Evolutionary conservation across 208 protist species (phyloP), one percentile per base, ranked within the genome.

Genomic region (Leishmania guyanensis): DNA sequence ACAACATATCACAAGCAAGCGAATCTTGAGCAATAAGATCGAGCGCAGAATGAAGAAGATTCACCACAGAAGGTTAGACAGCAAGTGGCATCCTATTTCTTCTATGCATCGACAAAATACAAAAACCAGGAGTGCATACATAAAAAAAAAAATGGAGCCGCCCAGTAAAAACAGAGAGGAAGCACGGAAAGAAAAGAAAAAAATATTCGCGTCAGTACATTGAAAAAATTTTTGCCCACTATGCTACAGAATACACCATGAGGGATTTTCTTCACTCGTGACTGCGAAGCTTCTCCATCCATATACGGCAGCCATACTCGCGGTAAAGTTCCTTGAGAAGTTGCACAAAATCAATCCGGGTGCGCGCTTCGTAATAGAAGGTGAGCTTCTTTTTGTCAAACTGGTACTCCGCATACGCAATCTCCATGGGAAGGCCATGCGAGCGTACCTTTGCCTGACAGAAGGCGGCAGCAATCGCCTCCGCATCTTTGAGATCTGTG

Each of bases 361-460:
- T 79, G 51, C 87, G 86, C 1, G 95, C 88, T 20, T 89, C 89
- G 86, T 98, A 98, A 87, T 97, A 96, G 77, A 98, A 98, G 14
- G 94, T 98, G 1, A 98, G 90, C 86, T 98, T 98, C 77, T 98
- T 97, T 75, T 97, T 97, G 84, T 98, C 95, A 80, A 96, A 98
- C 81, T 98, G 95, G 76, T 97, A 98, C 77, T 97, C 94, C 1
- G 93, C 92, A n/a, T 96, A 91, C 22, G 86, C 89, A 74, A 98
- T 91, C 17, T 90, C 83, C 91, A 98, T 97, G 46, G 93, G 89
- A 33, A 96, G 82, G 14, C 87, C 83, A 58, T 95, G 91, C 36
- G 83, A 77, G 16, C 84, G 68, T 10, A 95, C 93, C 33, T 90
- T 92, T 29, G 77, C 80, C 58, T 94, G 91, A 79, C 91, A 96